Base-by-base conservation (phyloP, 139 green algal genomes). In the Ettlia oleoabundans region DNA sequence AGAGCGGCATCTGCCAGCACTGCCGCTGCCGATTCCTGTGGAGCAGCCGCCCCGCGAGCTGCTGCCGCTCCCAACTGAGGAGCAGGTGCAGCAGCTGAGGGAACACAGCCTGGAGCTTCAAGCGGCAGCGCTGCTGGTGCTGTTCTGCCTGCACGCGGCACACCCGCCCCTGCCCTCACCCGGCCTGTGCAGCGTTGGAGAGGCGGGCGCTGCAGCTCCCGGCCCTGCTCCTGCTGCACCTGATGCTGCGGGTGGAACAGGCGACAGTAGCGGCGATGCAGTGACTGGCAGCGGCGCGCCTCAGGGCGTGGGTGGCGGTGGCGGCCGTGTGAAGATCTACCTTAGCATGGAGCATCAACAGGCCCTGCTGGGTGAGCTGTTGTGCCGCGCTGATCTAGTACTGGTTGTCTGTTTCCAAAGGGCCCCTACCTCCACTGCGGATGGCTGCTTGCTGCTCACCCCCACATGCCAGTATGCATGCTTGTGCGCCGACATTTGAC, bases 61-160 rank as follows among this genome's bases (percentile, higher is more conserved):
- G 73, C 33, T 42, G 8, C 58, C 62, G 53, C 42, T 78, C 10
- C 53, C 78, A 3, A 33, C 67, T 13, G 73, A 69, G 28, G 24
- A 41, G 8, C 24, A 70, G 73, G 53, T 80, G 53, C 24, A 26
- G 53, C 35, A 26, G 62, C 62, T 82, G 40, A 28, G 30, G 41
- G 24, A 73, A 62, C 62, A 82, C 62, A 63, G 53, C 1, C 43
- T 43, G 3, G 22, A 65, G 64, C 77, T 83, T 19, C 63, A 42
- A n/a, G 81, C 70, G 0, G 74, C 52, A 2, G 81, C 81, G 3
- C 40, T 85, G 62, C 80, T 80, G 41, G 32, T 73, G 61, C 32
- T 87, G n/a, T 84, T 80, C 58, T 81, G 76, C 83, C 22, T 87
- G 35, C 83, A 84, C 32, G 38, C 64, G 7, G 83, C 83, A 6